A percentile compares a stretch with the other conserved stretches of the same genome.
Evolutionary conservation across 2,329 filamentous ascomycete genomes (phyloP).

Genomic region (Zymoseptoria crescenta): DNA sequence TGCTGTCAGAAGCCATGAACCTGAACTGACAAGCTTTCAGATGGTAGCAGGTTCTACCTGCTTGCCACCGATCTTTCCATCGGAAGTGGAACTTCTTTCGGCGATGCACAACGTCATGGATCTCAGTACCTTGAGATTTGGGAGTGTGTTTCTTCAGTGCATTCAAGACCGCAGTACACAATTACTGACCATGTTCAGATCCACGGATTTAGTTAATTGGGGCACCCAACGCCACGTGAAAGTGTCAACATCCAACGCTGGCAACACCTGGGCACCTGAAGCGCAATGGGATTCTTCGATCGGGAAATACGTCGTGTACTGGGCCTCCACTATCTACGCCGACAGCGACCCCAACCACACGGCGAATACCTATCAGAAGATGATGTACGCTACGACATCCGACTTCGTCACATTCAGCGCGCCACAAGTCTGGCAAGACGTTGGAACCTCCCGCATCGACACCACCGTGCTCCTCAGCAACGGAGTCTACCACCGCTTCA

Average conservation of each 20-base stretch:
- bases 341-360: slow-evolving; percentile 43
- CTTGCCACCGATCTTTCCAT: slow-evolving; percentile 49
- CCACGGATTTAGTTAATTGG: slow-evolving; percentile 45
- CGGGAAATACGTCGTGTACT: slow-evolving; percentile 42
- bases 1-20: background rate
- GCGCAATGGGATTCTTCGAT: slow-evolving; percentile 46
- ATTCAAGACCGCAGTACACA: background rate
- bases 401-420: slow-evolving; percentile 48
- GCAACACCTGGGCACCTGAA: slow-evolving; percentile 51
- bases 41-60: slow-evolving; percentile 46
- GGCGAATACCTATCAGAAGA: slow-evolving; percentile 45
- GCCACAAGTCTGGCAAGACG: slow-evolving; percentile 47
- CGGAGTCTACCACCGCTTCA: slow-evolving; percentile 45
- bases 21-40: slow-evolving; percentile 12
- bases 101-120: slow-evolving; percentile 39
- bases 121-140: slow-evolving; percentile 48
- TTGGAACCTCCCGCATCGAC: slow-evolving; percentile 45
- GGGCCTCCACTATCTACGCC: slow-evolving; percentile 42
- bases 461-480: slow-evolving; percentile 43
- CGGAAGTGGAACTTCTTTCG: slow-evolving; percentile 48
- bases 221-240: slow-evolving; percentile 43
- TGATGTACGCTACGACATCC: slow-evolving; percentile 50
- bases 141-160: slow-evolving; percentile 28
- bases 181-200: slow-evolving; percentile 13
- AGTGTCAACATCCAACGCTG: slow-evolving; percentile 43